Base-by-base conservation (phyloP, 1,284 basidiomycete genomes). In the Meripilus lineatus region DNA sequence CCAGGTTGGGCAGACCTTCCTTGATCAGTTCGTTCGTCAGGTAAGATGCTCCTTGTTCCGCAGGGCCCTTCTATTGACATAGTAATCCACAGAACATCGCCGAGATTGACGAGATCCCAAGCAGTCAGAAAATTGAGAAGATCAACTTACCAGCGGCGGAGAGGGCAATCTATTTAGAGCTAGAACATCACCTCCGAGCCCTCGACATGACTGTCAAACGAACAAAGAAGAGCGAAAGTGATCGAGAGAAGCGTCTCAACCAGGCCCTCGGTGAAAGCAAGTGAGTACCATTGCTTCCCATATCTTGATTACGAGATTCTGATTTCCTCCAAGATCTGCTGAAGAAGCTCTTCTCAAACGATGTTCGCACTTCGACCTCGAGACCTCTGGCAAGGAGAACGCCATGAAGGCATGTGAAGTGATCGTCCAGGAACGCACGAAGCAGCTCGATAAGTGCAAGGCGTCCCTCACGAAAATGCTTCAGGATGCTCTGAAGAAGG, bases 61-160 rank as follows among this genome's bases (percentile, higher is more conserved):
- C 21, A 42, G 4, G 3, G 32, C 22, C 10, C 24, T 11, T 37
- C 38, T 35, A 33, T 43, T 23, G 28, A n/a, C 48, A 41, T 39
- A 32, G 44, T 21, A 22, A 44, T 34, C 43, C 50, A 11, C 56
- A 96, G 83, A 97, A 97, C 61, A 84, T 95, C 45, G 93, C 93
- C 5, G 94, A 97, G 67, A 97, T 97, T 44, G 93, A 93, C 50
- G 94, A 97, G 63, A 94, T 97, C 48, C 87, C 88, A 1, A 91
- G 82, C 60, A 76, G 77, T 2, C 77, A 79, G 52, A 72, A 88
- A 49, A 68, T 86, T 35, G 73, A 84, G 56, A 72, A 74, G 28
- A 78, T 96, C 35, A 67, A 72, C 25, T 77, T 96, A 11, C 93
- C 94, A 13, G 92, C 94, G 0, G 91, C 94, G 0, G 94, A 97